A percentile compares a stretch with the other conserved stretches of the same genome.
These are phyloP conservation scores for Phytophthora agathidicida DNA, from an alignment of 352 stramenopile genomes.

Conservation along the genomic window DNA sequence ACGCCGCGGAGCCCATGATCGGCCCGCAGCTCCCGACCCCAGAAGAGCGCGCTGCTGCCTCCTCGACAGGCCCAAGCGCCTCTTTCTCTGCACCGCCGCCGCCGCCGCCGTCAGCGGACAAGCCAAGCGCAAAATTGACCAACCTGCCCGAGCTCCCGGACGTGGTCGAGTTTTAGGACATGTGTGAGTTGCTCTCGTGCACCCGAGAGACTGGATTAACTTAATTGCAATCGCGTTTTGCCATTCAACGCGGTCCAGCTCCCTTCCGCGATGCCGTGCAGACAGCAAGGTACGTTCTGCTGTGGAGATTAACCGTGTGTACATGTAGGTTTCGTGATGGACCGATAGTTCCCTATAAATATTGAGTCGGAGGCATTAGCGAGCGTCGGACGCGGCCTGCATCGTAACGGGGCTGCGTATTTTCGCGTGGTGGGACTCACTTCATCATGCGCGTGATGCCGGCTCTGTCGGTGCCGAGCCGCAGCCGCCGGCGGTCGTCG, in stretches of 20 bases:
- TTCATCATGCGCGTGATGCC: slow-evolving; percentile 27
- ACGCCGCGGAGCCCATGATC: slow-evolving; percentile 46
- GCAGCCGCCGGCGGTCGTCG: slow-evolving; percentile 33
- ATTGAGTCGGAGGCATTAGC: slow-evolving; percentile 7
- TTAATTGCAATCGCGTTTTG: slow-evolving; percentile 36
- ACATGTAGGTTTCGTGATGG: slow-evolving; percentile 12
- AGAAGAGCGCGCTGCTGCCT: slow-evolving; percentile 31
- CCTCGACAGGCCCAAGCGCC: slow-evolving; percentile 23
- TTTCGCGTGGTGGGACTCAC: slow-evolving; percentile 1
- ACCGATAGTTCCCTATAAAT: slow-evolving; percentile 13
- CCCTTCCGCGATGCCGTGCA: not conserved
- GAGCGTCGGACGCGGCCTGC: not conserved
- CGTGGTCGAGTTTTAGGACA: slow-evolving; percentile 52
- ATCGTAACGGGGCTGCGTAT: slow-evolving; percentile 8
- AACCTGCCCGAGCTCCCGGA: slow-evolving; percentile 61
- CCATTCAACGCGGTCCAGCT: too few relatives aligned
- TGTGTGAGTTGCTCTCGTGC: slow-evolving; percentile 6
- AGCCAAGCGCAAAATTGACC: slow-evolving; percentile 21
- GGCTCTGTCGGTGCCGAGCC: slow-evolving; percentile 14
- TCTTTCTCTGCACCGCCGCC: slow-evolving; percentile 22
- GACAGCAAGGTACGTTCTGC: too few relatives aligned
- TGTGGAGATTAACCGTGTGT: too few relatives aligned
- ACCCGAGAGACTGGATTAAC: slow-evolving; percentile 30
- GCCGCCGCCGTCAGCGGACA: slow-evolving; percentile 7
- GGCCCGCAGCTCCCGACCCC: slow-evolving; percentile 49